These are phyloP conservation scores for Euphorbia celastroides DNA, from an alignment of 441 rosid genomes.

Conservation along the genomic window DNA sequence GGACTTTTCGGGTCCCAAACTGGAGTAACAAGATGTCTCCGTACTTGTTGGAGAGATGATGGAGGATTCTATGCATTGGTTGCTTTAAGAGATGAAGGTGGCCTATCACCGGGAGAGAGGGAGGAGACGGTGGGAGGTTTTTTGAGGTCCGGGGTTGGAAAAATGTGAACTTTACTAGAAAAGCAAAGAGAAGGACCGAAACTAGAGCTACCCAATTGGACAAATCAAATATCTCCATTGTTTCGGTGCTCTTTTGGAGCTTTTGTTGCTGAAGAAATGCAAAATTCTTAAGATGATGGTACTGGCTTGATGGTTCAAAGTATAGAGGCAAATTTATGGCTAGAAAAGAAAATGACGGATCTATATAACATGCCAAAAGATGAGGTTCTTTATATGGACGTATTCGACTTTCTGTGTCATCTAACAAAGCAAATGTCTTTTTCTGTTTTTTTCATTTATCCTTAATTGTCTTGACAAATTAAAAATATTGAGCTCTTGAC, in stretches of 20 bases:
- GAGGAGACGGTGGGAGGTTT: neutral
- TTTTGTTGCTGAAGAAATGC: neutral
- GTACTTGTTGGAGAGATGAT: neutral
- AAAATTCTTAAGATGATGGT: neutral
- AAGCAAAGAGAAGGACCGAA: neutral
- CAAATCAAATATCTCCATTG: neutral
- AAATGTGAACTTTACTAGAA: neutral
- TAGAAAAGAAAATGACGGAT: neutral
- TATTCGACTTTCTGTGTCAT: neutral
- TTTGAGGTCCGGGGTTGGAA: neutral
- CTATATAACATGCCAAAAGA: neutral
- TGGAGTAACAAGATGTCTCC: neutral
- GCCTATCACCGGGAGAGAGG: neutral
- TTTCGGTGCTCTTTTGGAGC: neutral
- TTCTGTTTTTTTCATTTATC: too few relatives aligned
- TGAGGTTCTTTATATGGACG: neutral
- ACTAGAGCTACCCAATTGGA: neutral
- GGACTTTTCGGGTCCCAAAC: neutral
- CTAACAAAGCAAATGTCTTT: neutral
- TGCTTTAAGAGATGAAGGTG: conserved; percentile 3
- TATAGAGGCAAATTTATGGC: neutral
- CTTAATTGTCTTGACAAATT: neutral
- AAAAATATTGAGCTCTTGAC: neutral
- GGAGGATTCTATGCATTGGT: neutral
- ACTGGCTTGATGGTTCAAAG: neutral